Base-by-base conservation (phyloP, 1,284 basidiomycete species). In the Takashimella koratensis region DNA sequence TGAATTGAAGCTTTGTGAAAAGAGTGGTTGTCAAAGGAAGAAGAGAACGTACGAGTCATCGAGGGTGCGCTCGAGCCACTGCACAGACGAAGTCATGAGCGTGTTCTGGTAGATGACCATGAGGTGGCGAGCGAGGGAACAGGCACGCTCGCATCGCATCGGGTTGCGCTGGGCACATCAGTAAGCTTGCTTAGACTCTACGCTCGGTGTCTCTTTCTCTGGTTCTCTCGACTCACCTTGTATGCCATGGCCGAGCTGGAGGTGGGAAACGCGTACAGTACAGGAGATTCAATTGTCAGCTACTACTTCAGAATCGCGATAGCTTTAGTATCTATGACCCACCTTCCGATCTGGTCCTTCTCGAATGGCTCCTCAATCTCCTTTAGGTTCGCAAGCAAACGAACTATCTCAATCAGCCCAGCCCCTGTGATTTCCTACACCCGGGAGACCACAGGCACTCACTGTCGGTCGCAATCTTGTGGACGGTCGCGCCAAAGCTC, bases 321-420 rank as follows among this genome's bases (percentile, higher is more conserved):
- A n/a, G n/a, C n/a, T n/a, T n/a, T n/a, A n/a, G 4, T 12, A 21
- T 22, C 21, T 12, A 12, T 13, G 27, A 47, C 57, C 30, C 63
- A 71, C 57, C 72, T 75, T n/a, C 96, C 96, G 64, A 98, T 98
- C 79, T 99, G 96, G 50, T 95, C 95, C 61, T 92, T 90, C 77
- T 99, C 96, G 74, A 98, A 98, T 0, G 96, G 96, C 73, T 99
- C 96, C 77, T 99, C 96, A 45, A 99, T 81, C 83, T 98, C 96
- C 81, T 99, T 98, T 58, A 98, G 78, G 77, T 92, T 93, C 11
- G 93, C 93, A 47, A 97, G 79, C 36, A 97, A 79, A 30, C 93
- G 83, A 66, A 97, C 70, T 74, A 48, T 3, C 16, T 43, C 47
- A 36, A n/a, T n/a, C n/a, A n/a, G n/a, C n/a, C n/a, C n/a, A n/a